Conservation (phyloP, 2,329 filamentous ascomycete genomes). For the Diaporthe batatas region DNA sequence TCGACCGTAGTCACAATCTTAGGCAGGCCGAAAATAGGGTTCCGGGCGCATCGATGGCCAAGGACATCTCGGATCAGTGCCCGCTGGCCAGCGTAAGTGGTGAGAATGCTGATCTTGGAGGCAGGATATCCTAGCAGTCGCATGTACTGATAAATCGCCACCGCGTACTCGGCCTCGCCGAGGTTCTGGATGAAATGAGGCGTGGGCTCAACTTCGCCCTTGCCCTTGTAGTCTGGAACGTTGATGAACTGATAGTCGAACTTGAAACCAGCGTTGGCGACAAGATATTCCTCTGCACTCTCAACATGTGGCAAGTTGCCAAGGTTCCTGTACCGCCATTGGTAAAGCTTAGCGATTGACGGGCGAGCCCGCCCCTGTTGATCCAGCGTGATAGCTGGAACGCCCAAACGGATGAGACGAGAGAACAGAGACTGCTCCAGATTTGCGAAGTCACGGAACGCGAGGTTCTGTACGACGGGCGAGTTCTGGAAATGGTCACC, state of each 20-base stretch:
- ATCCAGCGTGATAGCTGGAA: conserved; percentile 91
- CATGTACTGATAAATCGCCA: conserved; percentile 98
- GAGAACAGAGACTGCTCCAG: conserved; percentile 96
- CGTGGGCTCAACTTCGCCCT: conserved; percentile 88
- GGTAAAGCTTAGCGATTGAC: conserved; percentile 89
- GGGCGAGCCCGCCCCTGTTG: conserved; percentile 93
- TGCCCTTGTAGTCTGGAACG: conserved; percentile 91
- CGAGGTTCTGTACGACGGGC: conserved; percentile 92
- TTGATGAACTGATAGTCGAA: conserved; percentile 98
- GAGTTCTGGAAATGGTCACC: conserved; percentile 98
- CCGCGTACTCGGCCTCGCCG: conserved; percentile 96
- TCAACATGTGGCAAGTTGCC: conserved; percentile 84
- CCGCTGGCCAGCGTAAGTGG: conserved; percentile 93
- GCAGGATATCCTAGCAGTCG: conserved; percentile 92
- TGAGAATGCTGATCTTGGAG: conserved; percentile 85
- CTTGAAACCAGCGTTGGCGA: conserved; percentile 90
- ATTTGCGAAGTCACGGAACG: conserved; percentile 95
- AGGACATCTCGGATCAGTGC: conserved; percentile 91
- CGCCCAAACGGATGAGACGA: conserved; percentile 88
- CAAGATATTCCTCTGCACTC: conserved; percentile 76
- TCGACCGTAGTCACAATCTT: conserved; percentile 94
- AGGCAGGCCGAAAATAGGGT: conserved; percentile 88
- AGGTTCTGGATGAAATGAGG: conserved; percentile 97
- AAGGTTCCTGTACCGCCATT: conserved; percentile 89
- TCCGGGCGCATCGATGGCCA: conserved; percentile 83